A percentile compares a stretch with the other conserved stretches of the same genome.
phyloP scores from a whole-genome alignment of 371 early-diverging fungal genomes.

The Mortierella sp. region DNA sequence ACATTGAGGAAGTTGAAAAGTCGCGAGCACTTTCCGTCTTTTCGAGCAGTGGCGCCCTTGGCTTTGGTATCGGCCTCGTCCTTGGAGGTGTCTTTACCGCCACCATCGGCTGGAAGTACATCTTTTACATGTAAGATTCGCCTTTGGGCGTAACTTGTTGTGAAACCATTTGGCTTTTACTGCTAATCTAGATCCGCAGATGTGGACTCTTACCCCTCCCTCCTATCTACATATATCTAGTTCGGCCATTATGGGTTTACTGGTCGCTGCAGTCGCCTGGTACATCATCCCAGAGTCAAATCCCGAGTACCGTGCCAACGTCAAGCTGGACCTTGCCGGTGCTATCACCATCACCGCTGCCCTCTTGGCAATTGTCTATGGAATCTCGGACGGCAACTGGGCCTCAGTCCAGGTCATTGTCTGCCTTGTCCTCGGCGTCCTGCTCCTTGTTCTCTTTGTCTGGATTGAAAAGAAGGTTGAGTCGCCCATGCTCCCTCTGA shows the following conservation, averaged over 20 bases:
- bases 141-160: neutral
- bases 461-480: slow-evolving; percentile 53
- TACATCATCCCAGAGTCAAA: slow-evolving; percentile 44
- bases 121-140: slow-evolving; percentile 58
- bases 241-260: slow-evolving; percentile 59
- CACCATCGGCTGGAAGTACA: slow-evolving; percentile 63
- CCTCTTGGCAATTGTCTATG: slow-evolving; percentile 61
- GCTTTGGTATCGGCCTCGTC: slow-evolving; percentile 61
- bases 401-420: slow-evolving; percentile 52
- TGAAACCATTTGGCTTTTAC: neutral
- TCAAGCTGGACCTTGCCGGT: slow-evolving; percentile 60
- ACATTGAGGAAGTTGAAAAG: slow-evolving; percentile 55
- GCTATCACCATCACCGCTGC: slow-evolving; percentile 59
- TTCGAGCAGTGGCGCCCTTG: slow-evolving; percentile 61
- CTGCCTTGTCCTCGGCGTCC: slow-evolving; percentile 46
- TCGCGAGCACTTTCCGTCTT: slow-evolving; percentile 62
- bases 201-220: neutral
- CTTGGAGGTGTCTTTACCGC: slow-evolving; percentile 61
- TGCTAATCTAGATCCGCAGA: neutral
- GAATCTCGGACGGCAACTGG: slow-evolving; percentile 63
- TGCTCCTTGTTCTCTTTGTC: slow-evolving; percentile 42
- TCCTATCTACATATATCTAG: slow-evolving; percentile 11
- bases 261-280: slow-evolving; percentile 43
- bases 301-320: slow-evolving; percentile 39
- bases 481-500: slow-evolving; percentile 52